Base-by-base conservation (phyloP, 192 early-diverging fungal genomes). In the Coemansia sp. region DNA sequence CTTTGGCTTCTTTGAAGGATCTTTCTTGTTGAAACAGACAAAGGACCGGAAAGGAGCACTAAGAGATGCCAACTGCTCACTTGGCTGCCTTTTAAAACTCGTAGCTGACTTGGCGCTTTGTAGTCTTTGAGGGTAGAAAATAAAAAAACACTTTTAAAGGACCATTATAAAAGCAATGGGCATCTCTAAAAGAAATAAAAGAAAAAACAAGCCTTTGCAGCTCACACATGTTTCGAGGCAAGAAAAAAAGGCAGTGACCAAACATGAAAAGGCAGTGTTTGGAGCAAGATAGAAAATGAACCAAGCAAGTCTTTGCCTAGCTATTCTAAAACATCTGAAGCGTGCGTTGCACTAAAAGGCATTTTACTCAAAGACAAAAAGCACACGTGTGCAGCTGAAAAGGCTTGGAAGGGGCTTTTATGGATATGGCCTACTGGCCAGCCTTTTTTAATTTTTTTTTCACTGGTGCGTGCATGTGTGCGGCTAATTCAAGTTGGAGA, bases 21-120 rank as follows among this genome's bases (percentile, higher is more conserved):
- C n/a, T 33, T 9, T 37, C 56, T 36, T 58, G 56, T 9, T 58
- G 33, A 58, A 58, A 37, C 20, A 35, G 18, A 37, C 56, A 58
- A 58, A 58, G 56, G 23, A 14, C 18, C n/a, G 36, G 37, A 58
- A 56, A 31, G 28, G 26, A 55, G 28, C 14, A 7, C 7, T 31
- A 33, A 55, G 31, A 14, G 14, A 3, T 14, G 26, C 14, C 13
- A 2, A 26, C 21, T 51, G 48, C 23, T 1, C 48, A 5, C 8
- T 51, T 51, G 48, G n/a, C 31, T 56, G 33, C 9, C 56, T 58
- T 58, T 58, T 26, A 55, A 31, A 55, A 31, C 24, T 31, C 51
- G 16, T 28, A 9, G 11, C 51, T 31, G 24, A 28, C 51, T 55
- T n/a, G 28, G 28, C 5, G 10, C 51, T 55, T 55, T 26, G 8